Evolutionary conservation across 2,329 filamentous ascomycete genomes (phyloP), one percentile per base, ranked within the genome.

Genomic region (Allantophomopsis lycopodina): DNA sequence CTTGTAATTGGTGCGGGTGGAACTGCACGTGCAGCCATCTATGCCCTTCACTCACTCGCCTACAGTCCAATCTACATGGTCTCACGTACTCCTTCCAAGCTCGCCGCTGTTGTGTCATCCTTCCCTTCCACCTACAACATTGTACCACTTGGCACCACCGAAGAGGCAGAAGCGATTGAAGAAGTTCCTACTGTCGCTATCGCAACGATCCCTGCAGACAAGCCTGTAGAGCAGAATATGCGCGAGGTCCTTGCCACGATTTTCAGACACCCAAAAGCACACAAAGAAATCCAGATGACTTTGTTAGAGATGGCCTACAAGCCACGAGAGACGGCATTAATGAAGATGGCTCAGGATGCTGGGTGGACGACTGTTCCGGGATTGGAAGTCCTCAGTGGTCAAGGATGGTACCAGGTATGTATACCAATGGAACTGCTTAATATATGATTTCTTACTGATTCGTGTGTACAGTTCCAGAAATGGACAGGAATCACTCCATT

Each of bases 251-350:
- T 95, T 8, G 60, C 63, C 5, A 60, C 66, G 13, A 52, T 76
- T 28, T 55, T 77, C n/a, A 61, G 64, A 42, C 60, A 53, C 44
- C 56, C 49, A 46, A 57, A 52, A 44, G 52, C 40, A 50, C 55
- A 53, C 46, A 42, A 41, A 18, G 35, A 35, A 5, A 36, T 57
- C 13, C 49, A 60, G 18, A 71, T 73, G 15, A 73, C 91, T 11
- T 61, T 96, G 44, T 63, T 96, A 3, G 91, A 98, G 60, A 94
- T 98, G 88, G 89, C 91, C 2, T 98, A 98, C 60, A 93, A 89
- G 60, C 91, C 91, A 15, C 67, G 73, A 0, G 71, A 83, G 39
- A 98, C 91, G 4, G 74, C 80, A 7, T 61, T 94, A 48, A 95
- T 96, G 78, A 72, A 83, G 55, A 64, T 95, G 55, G 89, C 88